A percentile compares a stretch with the other conserved stretches of the same genome.
phyloP scores from a whole-genome alignment of 78 protist species.

The Capsaspora owczarzaki region DNA sequence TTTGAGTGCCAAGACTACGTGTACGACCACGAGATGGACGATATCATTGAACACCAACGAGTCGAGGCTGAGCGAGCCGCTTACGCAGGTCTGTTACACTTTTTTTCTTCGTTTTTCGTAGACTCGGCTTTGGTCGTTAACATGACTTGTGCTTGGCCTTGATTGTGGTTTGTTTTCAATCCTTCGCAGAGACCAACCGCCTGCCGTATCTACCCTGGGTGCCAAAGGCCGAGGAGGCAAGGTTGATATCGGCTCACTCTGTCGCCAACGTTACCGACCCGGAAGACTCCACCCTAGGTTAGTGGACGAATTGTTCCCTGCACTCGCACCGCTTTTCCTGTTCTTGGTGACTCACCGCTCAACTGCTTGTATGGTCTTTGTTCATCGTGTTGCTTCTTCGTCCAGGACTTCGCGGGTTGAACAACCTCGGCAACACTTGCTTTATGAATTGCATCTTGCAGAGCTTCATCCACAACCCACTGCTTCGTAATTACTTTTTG shows the following conservation, averaged over 20 bases:
- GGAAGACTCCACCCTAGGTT: no score
- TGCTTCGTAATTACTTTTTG: slow-evolving; percentile 41
- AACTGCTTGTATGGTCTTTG: not conserved
- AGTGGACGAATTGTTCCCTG: no score
- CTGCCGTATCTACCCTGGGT: no score
- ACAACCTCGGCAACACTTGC: slow-evolving; percentile 73
- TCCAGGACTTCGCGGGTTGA: slow-evolving; percentile 62
- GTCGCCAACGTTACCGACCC: no score
- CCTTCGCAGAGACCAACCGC: not conserved
- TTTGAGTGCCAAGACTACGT: slow-evolving; percentile 38
- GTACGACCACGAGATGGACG: slow-evolving; percentile 31
- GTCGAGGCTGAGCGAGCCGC: slow-evolving; percentile 1
- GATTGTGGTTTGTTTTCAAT: not conserved
- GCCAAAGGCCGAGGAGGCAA: no score
- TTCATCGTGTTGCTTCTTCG: not conserved
- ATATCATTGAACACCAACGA: slow-evolving; percentile 2
- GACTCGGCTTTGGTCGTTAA: not conserved
- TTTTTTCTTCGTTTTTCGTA: not conserved
- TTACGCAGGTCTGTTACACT: not conserved
- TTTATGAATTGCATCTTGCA: slow-evolving; percentile 66
- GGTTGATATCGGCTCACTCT: no score
- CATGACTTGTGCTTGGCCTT: no score
- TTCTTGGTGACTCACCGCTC: no score
- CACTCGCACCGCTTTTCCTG: no score
- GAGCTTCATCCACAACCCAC: slow-evolving; percentile 49